Evolutionary conservation across 208 protist genomes (phyloP).

Genomic region (Herpetomonas muscarum): DNA sequence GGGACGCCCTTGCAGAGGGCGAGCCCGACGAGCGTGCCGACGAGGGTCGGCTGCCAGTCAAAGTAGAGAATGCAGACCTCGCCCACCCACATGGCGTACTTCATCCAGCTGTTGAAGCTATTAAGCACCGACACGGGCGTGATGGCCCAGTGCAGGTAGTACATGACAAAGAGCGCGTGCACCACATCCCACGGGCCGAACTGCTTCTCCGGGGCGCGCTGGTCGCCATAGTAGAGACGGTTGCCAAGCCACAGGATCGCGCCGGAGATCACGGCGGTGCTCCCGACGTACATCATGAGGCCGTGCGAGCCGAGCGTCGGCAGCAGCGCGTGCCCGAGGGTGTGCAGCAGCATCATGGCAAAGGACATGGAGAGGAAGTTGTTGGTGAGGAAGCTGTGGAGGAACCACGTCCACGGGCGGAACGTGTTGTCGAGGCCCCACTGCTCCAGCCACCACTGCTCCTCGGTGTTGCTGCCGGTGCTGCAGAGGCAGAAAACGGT

Average conservation of each 20-base stretch:
- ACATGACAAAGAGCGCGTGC: conserved; percentile 75
- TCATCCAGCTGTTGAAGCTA: conserved; percentile 86
- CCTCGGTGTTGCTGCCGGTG: conserved; percentile 79
- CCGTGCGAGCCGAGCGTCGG: conserved; percentile 62
- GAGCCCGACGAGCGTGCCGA: conserved; percentile 64
- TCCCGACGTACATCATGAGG: conserved; percentile 52
- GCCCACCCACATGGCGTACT: conserved; percentile 86
- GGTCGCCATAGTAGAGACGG: conserved; percentile 41
- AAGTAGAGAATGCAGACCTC: conserved; percentile 84
- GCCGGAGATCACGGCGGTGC: conserved; percentile 71
- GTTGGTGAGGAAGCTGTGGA: conserved; percentile 84
- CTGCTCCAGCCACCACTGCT: conserved; percentile 78
- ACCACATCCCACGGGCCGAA: conserved; percentile 90
- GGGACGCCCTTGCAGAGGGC: conserved; percentile 69
- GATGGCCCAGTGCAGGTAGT: conserved; percentile 71
- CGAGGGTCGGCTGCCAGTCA: conserved; percentile 85
- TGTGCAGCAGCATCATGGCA: conserved; percentile 89
- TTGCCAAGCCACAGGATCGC: conserved; percentile 70
- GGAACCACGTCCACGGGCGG: conserved; percentile 68
- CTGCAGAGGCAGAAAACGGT: conserved; percentile 88
- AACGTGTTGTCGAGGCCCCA: conserved; percentile 72
- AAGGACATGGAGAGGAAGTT: conserved; percentile 89
- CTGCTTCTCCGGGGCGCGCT: conserved; percentile 69
- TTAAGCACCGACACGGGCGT: conserved; percentile 67
- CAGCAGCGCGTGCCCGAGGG: conserved; percentile 71